These are phyloP conservation scores for Suhomyces canberraensis DNA, from an alignment of 805 yeast species.

Conservation along the genomic window DNA sequence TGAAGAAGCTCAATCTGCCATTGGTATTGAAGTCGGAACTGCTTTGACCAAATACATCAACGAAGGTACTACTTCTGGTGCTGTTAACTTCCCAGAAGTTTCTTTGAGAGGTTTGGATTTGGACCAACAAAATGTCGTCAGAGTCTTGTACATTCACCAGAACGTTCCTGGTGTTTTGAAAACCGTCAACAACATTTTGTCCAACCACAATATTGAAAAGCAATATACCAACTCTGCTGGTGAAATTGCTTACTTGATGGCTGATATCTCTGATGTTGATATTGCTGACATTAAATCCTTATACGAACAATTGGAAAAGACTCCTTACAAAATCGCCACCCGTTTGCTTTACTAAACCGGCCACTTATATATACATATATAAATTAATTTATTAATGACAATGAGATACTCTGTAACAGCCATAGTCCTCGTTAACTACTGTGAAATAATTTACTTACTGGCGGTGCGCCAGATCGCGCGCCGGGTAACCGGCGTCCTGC, in stretches of 20 bases:
- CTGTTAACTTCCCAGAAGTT: slow-evolving; percentile 99
- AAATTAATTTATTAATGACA: not conserved
- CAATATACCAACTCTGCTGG: slow-evolving; percentile 97
- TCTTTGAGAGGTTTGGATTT: slow-evolving; percentile 80
- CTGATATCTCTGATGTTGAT: slow-evolving; percentile 87
- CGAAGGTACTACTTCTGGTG: slow-evolving; percentile 92
- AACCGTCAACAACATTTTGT: slow-evolving; percentile 93
- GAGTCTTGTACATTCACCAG: slow-evolving; percentile 94
- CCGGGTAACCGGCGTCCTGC: slow-evolving; percentile 3
- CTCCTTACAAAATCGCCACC: slow-evolving; percentile 87
- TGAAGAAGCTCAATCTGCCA: slow-evolving; percentile 97
- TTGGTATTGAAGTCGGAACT: slow-evolving; percentile 91
- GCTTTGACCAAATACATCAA: slow-evolving; percentile 87
- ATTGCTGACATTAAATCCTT: slow-evolving; percentile 77
- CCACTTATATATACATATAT: not conserved
- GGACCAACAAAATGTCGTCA: slow-evolving; percentile 83
- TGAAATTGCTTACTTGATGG: slow-evolving; percentile 95
- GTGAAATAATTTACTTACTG: too few relatives aligned
- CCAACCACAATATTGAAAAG: slow-evolving; percentile 93
- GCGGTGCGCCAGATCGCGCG: not conserved
- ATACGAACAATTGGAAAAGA: slow-evolving; percentile 80
- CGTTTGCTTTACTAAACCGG: slow-evolving; percentile 71
- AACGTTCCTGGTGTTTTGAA: slow-evolving; percentile 98
- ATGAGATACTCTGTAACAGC: too few relatives aligned
- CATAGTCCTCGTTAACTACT: too few relatives aligned